Evolutionary conservation across 108 stramenopile genomes (phyloP), one percentile per base, ranked within the genome.

Genomic region (Schizochytrium sp.): DNA sequence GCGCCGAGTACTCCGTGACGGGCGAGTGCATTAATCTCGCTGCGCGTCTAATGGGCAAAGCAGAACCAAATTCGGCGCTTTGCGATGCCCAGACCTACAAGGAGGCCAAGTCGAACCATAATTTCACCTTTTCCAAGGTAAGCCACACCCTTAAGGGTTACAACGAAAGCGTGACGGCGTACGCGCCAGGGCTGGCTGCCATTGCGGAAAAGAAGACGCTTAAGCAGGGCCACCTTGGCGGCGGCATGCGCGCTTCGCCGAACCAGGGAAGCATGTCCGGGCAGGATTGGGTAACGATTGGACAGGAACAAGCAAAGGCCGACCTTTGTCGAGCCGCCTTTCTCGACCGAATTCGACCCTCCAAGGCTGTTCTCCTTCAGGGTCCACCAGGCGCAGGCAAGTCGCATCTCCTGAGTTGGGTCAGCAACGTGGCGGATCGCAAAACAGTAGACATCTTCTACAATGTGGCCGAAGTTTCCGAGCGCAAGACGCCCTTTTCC

Each of bases 1-100:
- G 92, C 47, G 60, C 58, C 19, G 92, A 92, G 43, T 92, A 88
- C 41, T 88, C 90, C 21, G 88, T 89, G n/a, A 72, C 90, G 0
- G 92, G 92, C 18, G 72, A 88, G 45, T 71, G 45, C 60, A 88
- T 92, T 5, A 92, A 91, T 69, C 72, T 92, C 28, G 57, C 89
- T 10, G 92, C 92, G 19, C 34, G 92, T 3, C 88, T 92, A n/a
- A 92, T 92, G 92, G 71, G 83, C 51, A 90, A 90, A 43, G 88
- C 90, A 5, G 43, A 72, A 18, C 87, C 87, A 4, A 88, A 90
- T 19, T 53, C 5, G n/a, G 72, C 88, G 19, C 45, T 92, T 28
- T 87, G 58, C 41, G 90, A 90, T 43, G 10, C 58, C 41, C n/a
- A 57, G 43, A 88, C 87, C 45, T 53, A 53, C 48, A 47, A 83